A percentile compares a stretch with the other conserved stretches of the same genome.
phyloP scores from a whole-genome alignment of 1,284 basidiomycete genomes.

The Ganoderma leucocontextum region DNA sequence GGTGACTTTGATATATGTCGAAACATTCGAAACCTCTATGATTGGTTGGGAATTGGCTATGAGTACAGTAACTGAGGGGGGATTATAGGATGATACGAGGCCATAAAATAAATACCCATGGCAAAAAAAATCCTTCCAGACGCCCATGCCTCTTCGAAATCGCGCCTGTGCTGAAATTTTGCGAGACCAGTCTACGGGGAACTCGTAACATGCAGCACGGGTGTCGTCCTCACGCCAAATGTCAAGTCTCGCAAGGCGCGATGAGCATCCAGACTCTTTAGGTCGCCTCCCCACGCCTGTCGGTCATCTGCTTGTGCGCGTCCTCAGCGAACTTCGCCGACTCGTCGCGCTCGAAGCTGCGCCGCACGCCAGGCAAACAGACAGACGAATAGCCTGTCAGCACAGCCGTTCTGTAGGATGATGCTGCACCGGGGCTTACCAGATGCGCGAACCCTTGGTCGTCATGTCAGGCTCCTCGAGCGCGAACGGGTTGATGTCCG shows the following conservation, averaged over 20 bases:
- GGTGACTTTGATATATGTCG: not conserved
- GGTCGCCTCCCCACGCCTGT: slow-evolving; percentile 10
- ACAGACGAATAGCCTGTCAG: not conserved
- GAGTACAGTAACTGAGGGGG: slow-evolving; percentile 1
- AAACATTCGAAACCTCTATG: not conserved
- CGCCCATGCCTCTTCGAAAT: not conserved
- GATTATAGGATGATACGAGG: not conserved
- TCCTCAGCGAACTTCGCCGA: slow-evolving; percentile 68
- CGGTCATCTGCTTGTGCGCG: slow-evolving; percentile 31
- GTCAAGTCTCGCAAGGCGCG: not conserved
- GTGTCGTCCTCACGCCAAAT: not conserved
- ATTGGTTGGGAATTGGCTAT: not conserved
- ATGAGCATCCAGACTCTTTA: not conserved
- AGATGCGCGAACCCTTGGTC: slow-evolving; percentile 77
- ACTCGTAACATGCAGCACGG: not conserved
- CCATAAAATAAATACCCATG: not conserved
- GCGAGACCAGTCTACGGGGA: not conserved
- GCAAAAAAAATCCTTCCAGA: not conserved
- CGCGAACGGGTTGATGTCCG: slow-evolving; percentile 92
- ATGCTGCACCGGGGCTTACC: slow-evolving; percentile 50
- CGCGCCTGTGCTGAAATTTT: not conserved
- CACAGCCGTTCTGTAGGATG: not conserved
- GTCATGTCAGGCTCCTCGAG: slow-evolving; percentile 89
- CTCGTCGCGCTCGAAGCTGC: slow-evolving; percentile 80
- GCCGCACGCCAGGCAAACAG: slow-evolving; percentile 25